Evolutionary conservation across 768 basidiomycete species (phyloP).

Genomic region (Panaeolus cyanescens): DNA sequence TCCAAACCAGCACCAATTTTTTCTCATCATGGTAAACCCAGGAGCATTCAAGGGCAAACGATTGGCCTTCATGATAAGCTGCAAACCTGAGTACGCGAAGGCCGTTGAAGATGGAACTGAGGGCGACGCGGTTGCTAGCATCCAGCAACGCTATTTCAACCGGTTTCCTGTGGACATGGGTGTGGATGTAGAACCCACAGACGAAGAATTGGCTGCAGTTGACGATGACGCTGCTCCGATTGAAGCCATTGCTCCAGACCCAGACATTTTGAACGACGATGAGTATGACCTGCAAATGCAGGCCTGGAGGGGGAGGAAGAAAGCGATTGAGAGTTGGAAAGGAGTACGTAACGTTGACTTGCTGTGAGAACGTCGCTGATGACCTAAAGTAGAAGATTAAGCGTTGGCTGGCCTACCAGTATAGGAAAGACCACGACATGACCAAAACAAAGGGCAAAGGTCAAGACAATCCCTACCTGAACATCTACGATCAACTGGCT

Average conservation of each 20-base stretch:
- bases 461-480: background rate
- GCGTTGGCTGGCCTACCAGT: conserved; percentile 4
- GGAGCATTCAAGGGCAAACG: conserved; percentile 7
- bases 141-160: conserved; percentile 8
- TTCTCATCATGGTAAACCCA: conserved; percentile 5
- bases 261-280: background rate
- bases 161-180: conserved; percentile 4
- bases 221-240: conserved; percentile 5
- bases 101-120: background rate
- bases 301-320: background rate
- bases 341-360: background rate
- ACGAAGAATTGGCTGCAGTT: conserved; percentile 5
- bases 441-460: background rate
- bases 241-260: background rate
- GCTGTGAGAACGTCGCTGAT: background rate
- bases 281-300: background rate
- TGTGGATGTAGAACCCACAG: conserved; percentile 5
- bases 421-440: background rate
- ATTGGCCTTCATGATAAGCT: background rate
- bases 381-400: background rate
- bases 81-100: background rate
- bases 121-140: background rate
- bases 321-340: background rate
- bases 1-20: no score
- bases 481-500: no score